Conservation (phyloP, 2,329 filamentous ascomycete species). For the Balansia obtecta region DNA sequence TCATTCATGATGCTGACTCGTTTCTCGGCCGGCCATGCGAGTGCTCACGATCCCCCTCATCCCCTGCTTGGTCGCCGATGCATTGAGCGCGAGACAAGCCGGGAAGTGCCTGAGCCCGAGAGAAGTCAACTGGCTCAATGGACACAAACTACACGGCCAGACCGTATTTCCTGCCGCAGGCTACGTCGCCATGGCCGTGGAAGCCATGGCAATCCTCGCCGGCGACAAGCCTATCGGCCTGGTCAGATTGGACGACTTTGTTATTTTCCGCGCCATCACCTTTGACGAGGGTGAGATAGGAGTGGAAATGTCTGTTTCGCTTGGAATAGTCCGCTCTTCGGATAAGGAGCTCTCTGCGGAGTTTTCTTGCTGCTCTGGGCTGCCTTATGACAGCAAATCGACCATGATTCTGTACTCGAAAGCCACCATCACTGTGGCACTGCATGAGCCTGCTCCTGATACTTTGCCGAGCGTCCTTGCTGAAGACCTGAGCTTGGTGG, state of each 20-base stretch:
- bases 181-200: conserved; percentile 22
- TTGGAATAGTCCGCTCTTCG: too few relatives aligned
- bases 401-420: too few relatives aligned
- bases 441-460: too few relatives aligned
- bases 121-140: conserved; percentile 20
- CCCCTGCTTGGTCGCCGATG: conserved; percentile 10
- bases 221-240: not conserved
- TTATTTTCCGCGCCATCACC: not conserved
- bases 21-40: not conserved
- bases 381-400: too few relatives aligned
- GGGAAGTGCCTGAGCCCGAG: conserved; percentile 12
- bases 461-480: too few relatives aligned
- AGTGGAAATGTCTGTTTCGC: too few relatives aligned
- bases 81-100: conserved; percentile 8
- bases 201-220: not conserved
- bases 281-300: not conserved
- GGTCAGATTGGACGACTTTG: not conserved
- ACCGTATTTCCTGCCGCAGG: conserved; percentile 25
- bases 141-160: conserved; percentile 12
- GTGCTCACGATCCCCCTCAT: not conserved
- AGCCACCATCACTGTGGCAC: too few relatives aligned
- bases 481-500: too few relatives aligned
- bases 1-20: not conserved
- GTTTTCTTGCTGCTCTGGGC: too few relatives aligned
- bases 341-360: too few relatives aligned